These are phyloP conservation scores for Helicostylum pulchrum DNA, from an alignment of 192 early-diverging fungal genomes.

Conservation along the genomic window DNA sequence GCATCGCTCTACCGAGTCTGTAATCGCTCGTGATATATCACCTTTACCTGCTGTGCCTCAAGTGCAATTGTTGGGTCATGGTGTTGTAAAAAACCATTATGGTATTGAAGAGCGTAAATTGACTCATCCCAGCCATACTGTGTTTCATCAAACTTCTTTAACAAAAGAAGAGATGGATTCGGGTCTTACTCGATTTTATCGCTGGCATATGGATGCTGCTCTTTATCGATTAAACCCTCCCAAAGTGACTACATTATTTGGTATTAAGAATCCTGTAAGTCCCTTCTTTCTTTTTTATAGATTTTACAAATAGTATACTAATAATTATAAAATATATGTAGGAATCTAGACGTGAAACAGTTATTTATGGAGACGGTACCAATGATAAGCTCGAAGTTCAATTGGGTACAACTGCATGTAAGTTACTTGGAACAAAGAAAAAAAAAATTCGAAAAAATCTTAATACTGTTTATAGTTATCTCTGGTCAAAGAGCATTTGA, in stretches of 20 bases:
- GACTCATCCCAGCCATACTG: conserved; percentile 29
- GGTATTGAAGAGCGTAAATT: conserved; percentile 33
- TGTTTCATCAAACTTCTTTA: conserved; percentile 31
- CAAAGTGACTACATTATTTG: conserved; percentile 31
- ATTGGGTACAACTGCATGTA: conserved; percentile 39
- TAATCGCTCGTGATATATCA: conserved; percentile 33
- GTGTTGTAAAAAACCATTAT: conserved; percentile 27
- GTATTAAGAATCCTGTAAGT: conserved; percentile 35
- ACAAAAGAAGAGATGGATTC: conserved; percentile 27
- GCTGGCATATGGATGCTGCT: conserved; percentile 41
- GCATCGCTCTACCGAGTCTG: conserved; percentile 26
- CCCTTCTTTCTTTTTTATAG: not conserved
- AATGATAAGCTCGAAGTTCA: conserved; percentile 30
- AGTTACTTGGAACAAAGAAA: not conserved
- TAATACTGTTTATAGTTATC: conserved; percentile 21
- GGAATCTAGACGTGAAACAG: conserved; percentile 25
- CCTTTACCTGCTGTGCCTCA: conserved; percentile 32
- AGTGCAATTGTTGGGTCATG: conserved; percentile 34
- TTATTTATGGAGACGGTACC: conserved; percentile 32
- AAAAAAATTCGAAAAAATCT: not conserved
- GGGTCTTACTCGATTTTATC: conserved; percentile 34
- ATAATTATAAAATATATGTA: not conserved
- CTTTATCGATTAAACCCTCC: conserved; percentile 34
- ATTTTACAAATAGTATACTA: not conserved
- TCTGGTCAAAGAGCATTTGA: conserved; percentile 37